Base-by-base conservation (phyloP, 148 eudicot genomes). In the Rhododendron williamsianum region DNA sequence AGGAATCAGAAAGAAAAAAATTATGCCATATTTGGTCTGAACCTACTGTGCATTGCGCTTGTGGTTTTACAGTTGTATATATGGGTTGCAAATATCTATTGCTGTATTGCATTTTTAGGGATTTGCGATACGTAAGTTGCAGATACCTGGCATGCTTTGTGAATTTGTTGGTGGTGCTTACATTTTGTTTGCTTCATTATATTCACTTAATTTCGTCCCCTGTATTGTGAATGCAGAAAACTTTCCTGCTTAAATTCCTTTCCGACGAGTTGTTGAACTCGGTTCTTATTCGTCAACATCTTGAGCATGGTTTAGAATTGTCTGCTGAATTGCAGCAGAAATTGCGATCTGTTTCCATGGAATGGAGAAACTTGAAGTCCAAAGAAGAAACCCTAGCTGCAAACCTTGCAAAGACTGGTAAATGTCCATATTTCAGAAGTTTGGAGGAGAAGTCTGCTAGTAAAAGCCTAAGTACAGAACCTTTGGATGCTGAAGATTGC, bases 181-280 rank as follows among this genome's bases (percentile, higher is more conserved):
- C 36, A 69, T 35, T 36, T 25, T 38, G 58, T 43, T 56, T 80
- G 83, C 48, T 81, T 58, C 48, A 81, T 21, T 73, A 25, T 71
- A 18, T 77, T 87, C 46, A 83, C 36, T 71, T 19, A 48, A 36
- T 38, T 54, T 65, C 56, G 72, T 52, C 25, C 18, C 0, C 82
- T 71, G 80, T 87, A 23, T 86, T 84, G 48, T 82, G 76, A 78
- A 65, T 89, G 88, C 93, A 93, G 96, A 90, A 92, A 86, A 86
- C 86, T 48, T 82, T 77, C 18, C 85, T 93, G 72, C 91, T 93
- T 67, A 93, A 91, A 82, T 86, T 90, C 88, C 84, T 93, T 43
- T 91, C 90, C 81, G 94, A 93, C 54, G 96, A 92, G 89, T 89
- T 89, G 85, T 89, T 93, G 78, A 92, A 87, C 86, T 89, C 94